These are phyloP conservation scores for Cicer pinnatifidum DNA, from an alignment of 306 rosid species.

Conservation along the genomic window DNA sequence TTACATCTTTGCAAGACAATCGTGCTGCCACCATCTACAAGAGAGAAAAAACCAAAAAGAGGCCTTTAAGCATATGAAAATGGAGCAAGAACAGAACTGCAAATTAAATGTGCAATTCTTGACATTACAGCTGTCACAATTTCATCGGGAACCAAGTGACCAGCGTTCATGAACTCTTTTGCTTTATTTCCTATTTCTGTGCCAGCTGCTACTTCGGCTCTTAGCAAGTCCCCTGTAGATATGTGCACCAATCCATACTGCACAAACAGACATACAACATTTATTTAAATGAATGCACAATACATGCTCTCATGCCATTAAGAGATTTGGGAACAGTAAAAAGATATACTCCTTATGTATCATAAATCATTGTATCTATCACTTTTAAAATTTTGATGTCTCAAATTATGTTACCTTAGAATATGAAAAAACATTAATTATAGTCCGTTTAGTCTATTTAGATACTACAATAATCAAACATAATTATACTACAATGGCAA, in stretches of 20 bases:
- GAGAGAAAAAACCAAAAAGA: not conserved
- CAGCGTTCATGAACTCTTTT: constrained; percentile 88
- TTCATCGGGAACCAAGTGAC: constrained; percentile 90
- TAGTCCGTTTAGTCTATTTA: too few species aligned
- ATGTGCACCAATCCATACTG: constrained; percentile 94
- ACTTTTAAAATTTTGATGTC: not conserved
- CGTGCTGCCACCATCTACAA: constrained; percentile 82
- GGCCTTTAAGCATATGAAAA: constrained; percentile 37
- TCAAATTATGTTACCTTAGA: not conserved
- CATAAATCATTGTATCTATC: not conserved
- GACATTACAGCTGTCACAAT: constrained; percentile 76
- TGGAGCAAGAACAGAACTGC: not conserved
- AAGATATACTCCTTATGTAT: not conserved
- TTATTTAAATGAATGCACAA: not conserved
- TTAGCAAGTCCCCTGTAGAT: constrained; percentile 90
- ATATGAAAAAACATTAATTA: not conserved
- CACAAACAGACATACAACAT: constrained; percentile 40
- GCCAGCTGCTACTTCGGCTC: constrained; percentile 84
- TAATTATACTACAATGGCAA: too few species aligned
- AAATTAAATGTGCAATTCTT: constrained; percentile 31
- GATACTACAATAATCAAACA: too few species aligned
- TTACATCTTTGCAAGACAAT: constrained; percentile 68
- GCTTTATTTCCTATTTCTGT: constrained; percentile 93
- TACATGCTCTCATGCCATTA: too few species aligned
- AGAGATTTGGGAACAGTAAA: not conserved